A percentile compares a stretch with the other conserved stretches of the same genome.
phyloP scores from a whole-genome alignment of 495 filamentous ascomycete species.

The Penicillium atrosanguineum region DNA sequence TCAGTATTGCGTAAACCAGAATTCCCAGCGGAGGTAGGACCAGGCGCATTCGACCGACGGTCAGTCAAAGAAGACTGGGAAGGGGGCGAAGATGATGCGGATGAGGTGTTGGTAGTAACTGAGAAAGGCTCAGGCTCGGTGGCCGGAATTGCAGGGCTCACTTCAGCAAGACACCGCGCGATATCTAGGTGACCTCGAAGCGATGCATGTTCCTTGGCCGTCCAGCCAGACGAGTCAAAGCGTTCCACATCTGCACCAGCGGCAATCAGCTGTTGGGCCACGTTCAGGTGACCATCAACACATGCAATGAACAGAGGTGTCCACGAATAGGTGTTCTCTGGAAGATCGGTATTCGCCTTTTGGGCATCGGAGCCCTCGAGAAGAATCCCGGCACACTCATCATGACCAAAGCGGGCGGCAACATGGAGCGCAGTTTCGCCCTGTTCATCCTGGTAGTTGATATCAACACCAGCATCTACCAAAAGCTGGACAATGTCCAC shows the following conservation, averaged over 20 bases:
- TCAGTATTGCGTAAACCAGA: constrained; percentile 50
- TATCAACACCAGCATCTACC: constrained; percentile 86
- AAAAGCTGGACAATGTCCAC: constrained; percentile 77
- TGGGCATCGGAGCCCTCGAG: constrained; percentile 66
- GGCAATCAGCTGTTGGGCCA: constrained; percentile 74
- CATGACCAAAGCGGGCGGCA: constrained; percentile 84
- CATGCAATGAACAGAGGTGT: constrained; percentile 88
- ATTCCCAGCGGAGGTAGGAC: constrained; percentile 32
- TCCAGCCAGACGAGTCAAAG: constrained; percentile 88
- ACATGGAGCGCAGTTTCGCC: constrained; percentile 94
- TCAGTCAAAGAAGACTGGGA: constrained; percentile 50
- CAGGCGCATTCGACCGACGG: constrained; percentile 46
- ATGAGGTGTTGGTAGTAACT: constrained; percentile 33
- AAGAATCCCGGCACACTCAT: constrained; percentile 72
- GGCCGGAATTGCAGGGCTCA: constrained; percentile 39
- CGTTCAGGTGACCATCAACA: constrained; percentile 75
- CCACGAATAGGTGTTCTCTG: constrained; percentile 87
- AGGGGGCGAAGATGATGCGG: constrained; percentile 45
- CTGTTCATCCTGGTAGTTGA: constrained; percentile 89
- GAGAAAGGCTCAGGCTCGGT: constrained; percentile 35
- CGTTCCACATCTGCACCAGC: constrained; percentile 72
- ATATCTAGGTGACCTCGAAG: constrained; percentile 82
- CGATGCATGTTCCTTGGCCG: constrained; percentile 87
- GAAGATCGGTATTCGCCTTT: constrained; percentile 70
- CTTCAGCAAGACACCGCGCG: constrained; percentile 61